A percentile compares a stretch with the other conserved stretches of the same genome.
These are phyloP conservation scores for Suillus weaverae DNA, from an alignment of 768 basidiomycete species.

Conservation along the genomic window DNA sequence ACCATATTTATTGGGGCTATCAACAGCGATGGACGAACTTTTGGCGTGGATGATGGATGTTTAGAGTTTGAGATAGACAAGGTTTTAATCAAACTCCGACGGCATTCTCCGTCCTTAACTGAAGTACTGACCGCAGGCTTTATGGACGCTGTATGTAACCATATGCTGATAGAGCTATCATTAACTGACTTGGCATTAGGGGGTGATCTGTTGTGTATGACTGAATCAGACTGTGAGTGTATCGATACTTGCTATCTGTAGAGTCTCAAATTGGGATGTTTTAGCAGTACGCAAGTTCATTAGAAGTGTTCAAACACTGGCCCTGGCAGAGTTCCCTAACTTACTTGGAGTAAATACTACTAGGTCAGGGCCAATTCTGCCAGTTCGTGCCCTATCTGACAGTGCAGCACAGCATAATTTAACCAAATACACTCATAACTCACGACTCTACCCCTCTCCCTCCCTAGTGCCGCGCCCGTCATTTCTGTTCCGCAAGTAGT, in stretches of 20 bases:
- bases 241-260: too few relatives aligned
- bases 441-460: background rate
- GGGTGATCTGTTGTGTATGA: too few relatives aligned
- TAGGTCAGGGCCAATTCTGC: background rate
- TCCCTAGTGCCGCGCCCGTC: background rate
- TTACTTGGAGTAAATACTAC: background rate
- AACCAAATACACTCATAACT: background rate
- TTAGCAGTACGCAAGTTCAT: too few relatives aligned
- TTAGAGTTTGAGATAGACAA: conserved; percentile 11
- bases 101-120: conserved; percentile 1
- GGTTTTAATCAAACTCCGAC: conserved; percentile 10
- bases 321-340: background rate
- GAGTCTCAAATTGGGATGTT: too few relatives aligned
- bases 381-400: background rate
- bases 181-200: too few relatives aligned
- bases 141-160: too few relatives aligned
- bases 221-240: too few relatives aligned
- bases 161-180: too few relatives aligned
- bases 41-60: conserved; percentile 3
- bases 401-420: background rate
- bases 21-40: conserved; percentile 9
- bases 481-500: background rate
- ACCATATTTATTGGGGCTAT: conserved; percentile 8
- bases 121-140: too few relatives aligned
- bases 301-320: too few relatives aligned